Percentiles rank a stretch among this genome's conserved stretches.
Conservation (phyloP, 352 stramenopile species). For the Phytophthora syringae region DNA sequence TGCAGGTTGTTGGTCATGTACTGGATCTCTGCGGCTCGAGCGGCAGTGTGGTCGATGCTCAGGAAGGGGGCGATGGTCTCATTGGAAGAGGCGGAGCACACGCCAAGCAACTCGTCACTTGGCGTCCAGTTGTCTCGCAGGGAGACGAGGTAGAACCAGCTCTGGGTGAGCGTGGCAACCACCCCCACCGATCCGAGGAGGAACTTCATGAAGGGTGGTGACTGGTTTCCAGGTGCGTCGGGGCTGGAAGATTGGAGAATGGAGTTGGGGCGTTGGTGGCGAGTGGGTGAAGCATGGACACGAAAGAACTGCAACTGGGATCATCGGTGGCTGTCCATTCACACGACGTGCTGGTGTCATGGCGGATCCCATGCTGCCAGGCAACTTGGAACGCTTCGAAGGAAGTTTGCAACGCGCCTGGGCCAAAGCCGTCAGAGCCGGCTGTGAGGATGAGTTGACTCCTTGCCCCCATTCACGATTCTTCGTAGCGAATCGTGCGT, state of each 20-base stretch:
- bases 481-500: no score
- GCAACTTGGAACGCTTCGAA: not conserved
- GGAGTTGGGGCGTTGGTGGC: not conserved
- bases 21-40: slow-evolving; percentile 24
- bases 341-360: not conserved
- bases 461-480: no score
- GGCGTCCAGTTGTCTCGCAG: not conserved
- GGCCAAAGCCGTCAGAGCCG: no score
- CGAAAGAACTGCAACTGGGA: slow-evolving; percentile 1
- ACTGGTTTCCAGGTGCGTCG: not conserved
- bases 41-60: slow-evolving; percentile 21
- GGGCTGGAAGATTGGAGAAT: slow-evolving; percentile 23
- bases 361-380: not conserved
- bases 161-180: slow-evolving; percentile 20
- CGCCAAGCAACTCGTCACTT: slow-evolving; percentile 5
- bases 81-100: slow-evolving; percentile 9
- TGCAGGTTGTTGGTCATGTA: slow-evolving; percentile 28
- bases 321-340: slow-evolving; percentile 1
- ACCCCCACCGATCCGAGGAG: slow-evolving; percentile 17
- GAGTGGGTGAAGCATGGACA: not conserved
- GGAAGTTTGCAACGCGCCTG: not conserved
- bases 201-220: slow-evolving; percentile 18
- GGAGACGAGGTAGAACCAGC: slow-evolving; percentile 22
- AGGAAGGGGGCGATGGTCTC: slow-evolving; percentile 8
- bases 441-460: no score